phyloP scores from a whole-genome alignment of 1,284 basidiomycete genomes.

The Trichosporon sp. region DNA sequence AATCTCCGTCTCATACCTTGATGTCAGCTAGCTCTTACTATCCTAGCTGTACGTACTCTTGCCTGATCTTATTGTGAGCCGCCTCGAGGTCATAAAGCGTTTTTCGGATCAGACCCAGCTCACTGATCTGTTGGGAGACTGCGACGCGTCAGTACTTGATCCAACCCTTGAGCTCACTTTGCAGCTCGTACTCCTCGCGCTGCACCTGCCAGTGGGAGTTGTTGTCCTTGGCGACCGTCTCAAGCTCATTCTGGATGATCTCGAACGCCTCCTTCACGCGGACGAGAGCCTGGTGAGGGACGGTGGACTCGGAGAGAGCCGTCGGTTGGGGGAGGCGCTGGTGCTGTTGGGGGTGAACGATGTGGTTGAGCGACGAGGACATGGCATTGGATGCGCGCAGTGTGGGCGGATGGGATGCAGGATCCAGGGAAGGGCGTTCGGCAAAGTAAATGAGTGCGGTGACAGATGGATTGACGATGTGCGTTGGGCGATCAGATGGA shows the following conservation, averaged over 20 bases:
- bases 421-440: background rate
- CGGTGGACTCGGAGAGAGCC: conserved; percentile 25
- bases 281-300: conserved; percentile 17
- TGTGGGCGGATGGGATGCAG: background rate
- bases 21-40: background rate
- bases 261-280: conserved; percentile 78
- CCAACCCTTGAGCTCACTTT: conserved; percentile 59
- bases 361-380: background rate
- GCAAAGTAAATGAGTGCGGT: background rate
- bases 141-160: conserved; percentile 6
- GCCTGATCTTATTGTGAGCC: conserved; percentile 65
- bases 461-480: background rate
- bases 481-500: background rate
- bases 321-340: conserved; percentile 40
- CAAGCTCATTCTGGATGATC: conserved; percentile 79
- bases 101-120: conserved; percentile 67
- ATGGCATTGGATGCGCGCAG: background rate
- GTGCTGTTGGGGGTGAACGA: conserved; percentile 29
- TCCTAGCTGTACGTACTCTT: conserved; percentile 51
- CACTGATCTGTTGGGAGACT: conserved; percentile 68
- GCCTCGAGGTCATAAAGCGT: conserved; percentile 72
- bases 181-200: conserved; percentile 82
- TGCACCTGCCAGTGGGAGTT: conserved; percentile 65
- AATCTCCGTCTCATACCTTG: conserved; percentile 67
- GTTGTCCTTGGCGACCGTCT: conserved; percentile 68